Percentiles rank a stretch among this genome's conserved stretches.
phyloP scores from a whole-genome alignment of 2,329 filamentous ascomycete genomes.

The Aspergillus fumigatus region DNA sequence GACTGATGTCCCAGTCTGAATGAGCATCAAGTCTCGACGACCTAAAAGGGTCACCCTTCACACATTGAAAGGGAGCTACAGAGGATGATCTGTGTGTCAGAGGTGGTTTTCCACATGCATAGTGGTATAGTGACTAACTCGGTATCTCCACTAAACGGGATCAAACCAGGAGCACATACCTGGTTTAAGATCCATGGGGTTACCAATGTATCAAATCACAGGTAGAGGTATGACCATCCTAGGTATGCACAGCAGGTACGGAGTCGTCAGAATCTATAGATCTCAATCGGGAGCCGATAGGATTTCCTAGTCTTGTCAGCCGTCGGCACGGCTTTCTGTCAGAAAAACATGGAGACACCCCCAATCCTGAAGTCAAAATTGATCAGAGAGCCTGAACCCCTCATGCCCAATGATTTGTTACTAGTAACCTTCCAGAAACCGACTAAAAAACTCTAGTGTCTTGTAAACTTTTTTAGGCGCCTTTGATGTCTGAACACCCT shows the following conservation, averaged over 20 bases:
- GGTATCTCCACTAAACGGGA: neutral
- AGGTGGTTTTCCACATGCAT: neutral
- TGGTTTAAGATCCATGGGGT: neutral
- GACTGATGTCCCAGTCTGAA: neutral
- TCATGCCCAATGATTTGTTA: conserved; percentile 6
- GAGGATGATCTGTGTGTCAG: neutral
- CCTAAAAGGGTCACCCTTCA: neutral
- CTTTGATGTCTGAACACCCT: neutral
- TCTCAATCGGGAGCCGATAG: no score
- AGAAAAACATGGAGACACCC: neutral
- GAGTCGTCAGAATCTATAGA: no score
- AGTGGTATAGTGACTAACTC: neutral
- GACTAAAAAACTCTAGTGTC: conserved; percentile 5
- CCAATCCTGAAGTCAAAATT: neutral
- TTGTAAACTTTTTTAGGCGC: neutral
- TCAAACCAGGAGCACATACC: neutral
- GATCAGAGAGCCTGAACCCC: neutral
- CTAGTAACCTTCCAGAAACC: conserved; percentile 17
- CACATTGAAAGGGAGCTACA: neutral
- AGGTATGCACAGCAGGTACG: neutral
- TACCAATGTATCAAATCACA: neutral
- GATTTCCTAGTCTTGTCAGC: no score
- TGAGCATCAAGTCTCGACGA: neutral
- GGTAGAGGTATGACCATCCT: neutral
- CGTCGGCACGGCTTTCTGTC: neutral